phyloP scores from a whole-genome alignment of 139 green algal species.

The Limnomonas spitsbergensis region DNA sequence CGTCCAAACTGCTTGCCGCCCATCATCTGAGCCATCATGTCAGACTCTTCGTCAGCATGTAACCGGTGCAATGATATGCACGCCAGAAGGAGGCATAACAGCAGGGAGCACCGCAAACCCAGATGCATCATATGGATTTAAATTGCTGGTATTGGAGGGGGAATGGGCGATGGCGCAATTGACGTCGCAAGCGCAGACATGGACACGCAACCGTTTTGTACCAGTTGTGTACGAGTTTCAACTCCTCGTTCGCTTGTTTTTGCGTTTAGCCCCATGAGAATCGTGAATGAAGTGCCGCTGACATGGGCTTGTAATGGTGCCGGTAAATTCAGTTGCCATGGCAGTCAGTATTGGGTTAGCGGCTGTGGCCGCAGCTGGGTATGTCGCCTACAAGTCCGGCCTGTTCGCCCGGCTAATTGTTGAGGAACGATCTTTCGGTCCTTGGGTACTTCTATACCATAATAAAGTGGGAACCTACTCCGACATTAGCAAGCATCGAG shows the following conservation, averaged over 20 bases:
- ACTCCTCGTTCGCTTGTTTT: not conserved
- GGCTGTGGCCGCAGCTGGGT: not conserved
- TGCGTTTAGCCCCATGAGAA: not conserved
- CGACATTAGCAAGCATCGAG: not conserved
- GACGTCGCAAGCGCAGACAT: not conserved
- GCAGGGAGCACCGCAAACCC: not conserved
- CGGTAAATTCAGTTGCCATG: no score
- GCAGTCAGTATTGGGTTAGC: not conserved
- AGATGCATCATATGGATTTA: not conserved
- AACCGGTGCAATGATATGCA: not conserved
- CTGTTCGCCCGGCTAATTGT: not conserved
- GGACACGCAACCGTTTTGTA: not conserved
- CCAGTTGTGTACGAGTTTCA: not conserved
- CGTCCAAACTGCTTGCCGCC: not conserved
- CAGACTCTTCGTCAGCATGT: not conserved
- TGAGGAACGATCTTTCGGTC: not conserved
- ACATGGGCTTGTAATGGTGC: no score
- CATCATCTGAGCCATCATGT: constrained; percentile 1
- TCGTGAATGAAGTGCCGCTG: no score
- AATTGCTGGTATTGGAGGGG: not conserved
- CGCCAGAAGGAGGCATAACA: not conserved
- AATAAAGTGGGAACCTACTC: not conserved
- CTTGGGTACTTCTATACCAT: not conserved
- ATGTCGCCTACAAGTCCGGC: not conserved
- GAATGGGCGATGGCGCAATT: not conserved